Evolutionary conservation across 2,329 filamentous ascomycete species (phyloP), one percentile per base, ranked within the genome.

Genomic region (Sporothrix curviconia): DNA sequence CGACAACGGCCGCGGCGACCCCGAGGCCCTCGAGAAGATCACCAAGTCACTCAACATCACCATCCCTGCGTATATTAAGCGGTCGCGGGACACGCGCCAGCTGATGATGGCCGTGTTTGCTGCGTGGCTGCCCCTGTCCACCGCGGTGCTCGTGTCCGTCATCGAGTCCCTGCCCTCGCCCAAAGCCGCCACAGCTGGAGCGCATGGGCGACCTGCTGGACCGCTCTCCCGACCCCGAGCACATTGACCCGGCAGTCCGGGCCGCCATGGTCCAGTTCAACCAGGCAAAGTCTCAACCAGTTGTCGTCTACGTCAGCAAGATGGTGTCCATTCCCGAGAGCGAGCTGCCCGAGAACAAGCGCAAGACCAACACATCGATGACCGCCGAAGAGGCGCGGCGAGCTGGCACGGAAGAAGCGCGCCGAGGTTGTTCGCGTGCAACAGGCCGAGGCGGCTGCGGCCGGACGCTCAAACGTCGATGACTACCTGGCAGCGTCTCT

Each of bases 281-380:
- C 66, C 82, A 82, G 3, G 79, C 78, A 0, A 78, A 81, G 39
- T 78, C 84, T 0, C 87, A 88, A 58, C 92, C 92, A 0, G 84
- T 95, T 0, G 90, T 99, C 1, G 92, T 90, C 8, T 99, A 96
- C 64, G 89, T 99, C 60, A 97, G 92, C 74, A 99, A 99, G 70
- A 96, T 99, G 91, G 89, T 97, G 1, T 94, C 94, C 0, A 80
- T 99, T 12, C 92, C 91, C 0, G 90, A 95, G 67, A 96, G 90
- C 70, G 92, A 99, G 65, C 76, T 99, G 5, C 89, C 90, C 0
- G 83, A 92, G 54, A 96, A 96, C 70, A 95, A 87, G 70, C 81
- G 90, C 46, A 59, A 56, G 11, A 80, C 84, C 15, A 71, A 74
- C 15, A 86, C 86, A 0, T 84, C 85, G 43, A 79, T 97, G 66